Conservation (phyloP, 768 basidiomycete species). For the Trametopsis cervina region DNA sequence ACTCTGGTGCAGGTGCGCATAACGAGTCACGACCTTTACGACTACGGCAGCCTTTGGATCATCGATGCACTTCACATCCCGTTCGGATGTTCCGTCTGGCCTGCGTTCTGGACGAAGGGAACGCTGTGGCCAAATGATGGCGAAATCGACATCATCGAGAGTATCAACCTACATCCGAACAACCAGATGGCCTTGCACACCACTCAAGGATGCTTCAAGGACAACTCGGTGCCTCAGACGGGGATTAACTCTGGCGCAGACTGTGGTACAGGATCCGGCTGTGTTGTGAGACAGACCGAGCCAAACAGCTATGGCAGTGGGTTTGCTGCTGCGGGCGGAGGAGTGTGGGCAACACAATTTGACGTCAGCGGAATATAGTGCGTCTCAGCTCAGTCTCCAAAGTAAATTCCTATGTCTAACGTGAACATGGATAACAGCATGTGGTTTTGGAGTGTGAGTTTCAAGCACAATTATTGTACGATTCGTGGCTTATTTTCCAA, state of each 20-base stretch:
- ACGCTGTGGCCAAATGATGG: conserved; percentile 38
- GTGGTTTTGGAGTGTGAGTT: conserved; percentile 42
- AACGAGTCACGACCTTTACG: conserved; percentile 35
- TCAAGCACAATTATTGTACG: conserved; percentile 18
- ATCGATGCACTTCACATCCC: conserved; percentile 43
- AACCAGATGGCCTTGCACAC: conserved; percentile 60
- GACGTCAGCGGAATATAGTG: conserved; percentile 48
- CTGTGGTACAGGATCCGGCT: conserved; percentile 30
- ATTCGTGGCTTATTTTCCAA: conserved; percentile 12
- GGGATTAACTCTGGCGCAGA: conserved; percentile 26
- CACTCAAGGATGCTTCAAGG: conserved; percentile 30
- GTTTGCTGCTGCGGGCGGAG: conserved; percentile 47
- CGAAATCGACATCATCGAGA: conserved; percentile 51
- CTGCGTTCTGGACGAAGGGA: conserved; percentile 28
- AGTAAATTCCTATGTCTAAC: neutral
- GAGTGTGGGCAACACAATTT: conserved; percentile 65
- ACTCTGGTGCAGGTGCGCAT: conserved; percentile 33
- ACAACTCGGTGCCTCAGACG: conserved; percentile 24
- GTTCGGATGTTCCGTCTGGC: conserved; percentile 55
- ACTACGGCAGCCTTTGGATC: conserved; percentile 39
- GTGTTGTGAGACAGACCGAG: conserved; percentile 27
- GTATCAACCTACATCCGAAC: conserved; percentile 40
- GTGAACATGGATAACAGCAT: conserved; percentile 26
- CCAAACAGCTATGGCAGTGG: conserved; percentile 33
- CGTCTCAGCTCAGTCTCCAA: conserved; percentile 13